phyloP scores from a whole-genome alignment of 495 filamentous ascomycete species.

The Bacidia gigantensis region DNA sequence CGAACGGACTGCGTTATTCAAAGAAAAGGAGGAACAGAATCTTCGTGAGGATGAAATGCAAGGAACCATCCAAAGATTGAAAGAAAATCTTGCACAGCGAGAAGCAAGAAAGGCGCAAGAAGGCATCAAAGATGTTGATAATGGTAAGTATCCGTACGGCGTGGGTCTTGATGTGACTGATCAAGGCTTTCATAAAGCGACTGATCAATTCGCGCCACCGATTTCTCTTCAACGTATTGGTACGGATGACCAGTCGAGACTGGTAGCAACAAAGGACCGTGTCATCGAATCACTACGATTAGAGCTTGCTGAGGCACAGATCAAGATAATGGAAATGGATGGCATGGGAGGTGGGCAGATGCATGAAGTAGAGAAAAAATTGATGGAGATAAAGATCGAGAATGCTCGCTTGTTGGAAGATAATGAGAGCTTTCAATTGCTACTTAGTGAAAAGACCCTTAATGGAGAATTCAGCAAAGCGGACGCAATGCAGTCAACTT shows the following conservation, averaged over 20 bases:
- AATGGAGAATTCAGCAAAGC: constrained; percentile 84
- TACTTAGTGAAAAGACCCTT: constrained; percentile 83
- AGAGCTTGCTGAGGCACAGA: constrained; percentile 87
- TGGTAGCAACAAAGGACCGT: constrained; percentile 88
- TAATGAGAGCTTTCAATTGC: constrained; percentile 92
- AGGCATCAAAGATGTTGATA: constrained; percentile 49
- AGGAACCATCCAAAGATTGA: constrained; percentile 71
- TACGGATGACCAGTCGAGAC: constrained; percentile 71
- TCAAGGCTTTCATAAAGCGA: constrained; percentile 26
- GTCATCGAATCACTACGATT: constrained; percentile 83
- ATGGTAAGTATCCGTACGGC: constrained; percentile 51
- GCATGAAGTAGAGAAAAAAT: constrained; percentile 72
- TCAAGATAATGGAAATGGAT: constrained; percentile 88
- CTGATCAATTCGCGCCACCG: constrained; percentile 76
- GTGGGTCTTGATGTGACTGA: constrained; percentile 1
- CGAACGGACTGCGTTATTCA: constrained; percentile 73
- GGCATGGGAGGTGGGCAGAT: constrained; percentile 75
- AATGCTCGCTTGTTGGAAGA: constrained; percentile 96
- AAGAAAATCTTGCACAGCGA: constrained; percentile 70
- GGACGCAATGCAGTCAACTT: constrained; percentile 56
- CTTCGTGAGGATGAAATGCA: constrained; percentile 81
- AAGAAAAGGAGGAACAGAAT: constrained; percentile 79
- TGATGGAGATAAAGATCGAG: constrained; percentile 82
- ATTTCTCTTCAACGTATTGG: constrained; percentile 65
- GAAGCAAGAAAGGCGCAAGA: constrained; percentile 44